phyloP scores from a whole-genome alignment of 2,329 filamentous ascomycete species.

The Teratosphaeria viscida region DNA sequence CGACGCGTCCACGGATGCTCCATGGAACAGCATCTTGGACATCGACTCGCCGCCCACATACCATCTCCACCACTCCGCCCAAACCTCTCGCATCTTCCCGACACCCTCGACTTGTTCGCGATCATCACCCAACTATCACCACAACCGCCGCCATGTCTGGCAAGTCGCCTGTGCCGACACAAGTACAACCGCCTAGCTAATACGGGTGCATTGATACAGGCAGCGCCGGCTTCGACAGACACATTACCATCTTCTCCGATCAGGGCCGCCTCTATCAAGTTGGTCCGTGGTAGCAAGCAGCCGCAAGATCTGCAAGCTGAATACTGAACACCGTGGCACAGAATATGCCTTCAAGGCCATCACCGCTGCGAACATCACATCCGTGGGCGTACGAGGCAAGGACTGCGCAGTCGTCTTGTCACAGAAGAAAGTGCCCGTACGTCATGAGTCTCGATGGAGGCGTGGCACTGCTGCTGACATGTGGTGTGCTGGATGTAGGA shows the following conservation, averaged over 20 bases:
- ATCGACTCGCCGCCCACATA: neutral
- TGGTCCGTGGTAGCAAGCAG: constrained; percentile 51
- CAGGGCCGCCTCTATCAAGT: constrained; percentile 99
- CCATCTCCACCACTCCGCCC: neutral
- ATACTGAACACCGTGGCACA: constrained; percentile 30
- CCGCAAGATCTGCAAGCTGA: neutral
- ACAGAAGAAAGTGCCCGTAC: constrained; percentile 98
- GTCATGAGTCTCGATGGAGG: constrained; percentile 27
- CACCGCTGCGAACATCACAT: constrained; percentile 98
- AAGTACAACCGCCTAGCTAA: neutral
- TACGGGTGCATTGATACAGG: constrained; percentile 36
- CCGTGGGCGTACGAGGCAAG: constrained; percentile 90
- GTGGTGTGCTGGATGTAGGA: constrained; percentile 48
- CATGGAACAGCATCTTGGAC: neutral
- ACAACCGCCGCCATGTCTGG: neutral
- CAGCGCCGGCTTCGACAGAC: constrained; percentile 88
- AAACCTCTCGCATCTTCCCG: neutral
- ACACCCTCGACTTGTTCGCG: neutral
- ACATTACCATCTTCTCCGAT: constrained; percentile 99
- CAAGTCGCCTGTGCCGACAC: neutral
- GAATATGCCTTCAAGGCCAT: constrained; percentile 99
- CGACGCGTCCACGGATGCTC: neutral
- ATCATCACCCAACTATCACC: neutral
- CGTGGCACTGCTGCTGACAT: constrained; percentile 6
- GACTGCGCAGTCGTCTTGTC: constrained; percentile 94